phyloP scores from a whole-genome alignment of 768 basidiomycete genomes.

The Boletus reticulatus region DNA sequence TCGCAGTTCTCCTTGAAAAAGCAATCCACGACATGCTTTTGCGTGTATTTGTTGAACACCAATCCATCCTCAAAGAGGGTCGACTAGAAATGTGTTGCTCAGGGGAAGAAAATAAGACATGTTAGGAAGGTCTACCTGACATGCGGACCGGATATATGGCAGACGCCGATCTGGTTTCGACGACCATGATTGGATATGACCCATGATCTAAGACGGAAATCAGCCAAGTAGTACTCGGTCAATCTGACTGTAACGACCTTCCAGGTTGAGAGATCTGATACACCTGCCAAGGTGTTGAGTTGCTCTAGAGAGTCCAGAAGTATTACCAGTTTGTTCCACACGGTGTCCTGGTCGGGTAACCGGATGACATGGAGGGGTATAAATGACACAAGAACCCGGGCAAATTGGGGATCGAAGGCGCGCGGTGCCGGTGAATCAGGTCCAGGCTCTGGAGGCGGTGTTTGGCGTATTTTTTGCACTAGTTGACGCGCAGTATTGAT shows the following conservation, averaged over 20 bases:
- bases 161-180: conserved; percentile 38
- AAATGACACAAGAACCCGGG: conserved; percentile 62
- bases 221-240: background rate
- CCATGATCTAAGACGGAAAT: conserved; percentile 40
- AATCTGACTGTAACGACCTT: conserved; percentile 41
- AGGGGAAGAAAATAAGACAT: background rate
- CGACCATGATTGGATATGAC: conserved; percentile 49
- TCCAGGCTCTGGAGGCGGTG: conserved; percentile 36
- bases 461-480: conserved; percentile 13
- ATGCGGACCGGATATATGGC: conserved; percentile 62
- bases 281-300: conserved; percentile 42
- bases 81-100: conserved; percentile 38
- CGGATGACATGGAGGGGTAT: conserved; percentile 65
- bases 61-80: conserved; percentile 55
- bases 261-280: conserved; percentile 54
- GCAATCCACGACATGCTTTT: conserved; percentile 56
- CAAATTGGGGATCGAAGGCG: conserved; percentile 66
- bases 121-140: conserved; percentile 44
- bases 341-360: conserved; percentile 45
- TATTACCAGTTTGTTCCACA: conserved; percentile 49
- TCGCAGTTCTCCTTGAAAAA: conserved; percentile 67
- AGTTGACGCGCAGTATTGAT: conserved; percentile 17
- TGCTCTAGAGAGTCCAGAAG: conserved; percentile 60
- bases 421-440: conserved; percentile 47
- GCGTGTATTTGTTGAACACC: conserved; percentile 49